Base-by-base conservation (phyloP, 2,329 filamentous ascomycete species). In the Colletotrichum magnum region DNA sequence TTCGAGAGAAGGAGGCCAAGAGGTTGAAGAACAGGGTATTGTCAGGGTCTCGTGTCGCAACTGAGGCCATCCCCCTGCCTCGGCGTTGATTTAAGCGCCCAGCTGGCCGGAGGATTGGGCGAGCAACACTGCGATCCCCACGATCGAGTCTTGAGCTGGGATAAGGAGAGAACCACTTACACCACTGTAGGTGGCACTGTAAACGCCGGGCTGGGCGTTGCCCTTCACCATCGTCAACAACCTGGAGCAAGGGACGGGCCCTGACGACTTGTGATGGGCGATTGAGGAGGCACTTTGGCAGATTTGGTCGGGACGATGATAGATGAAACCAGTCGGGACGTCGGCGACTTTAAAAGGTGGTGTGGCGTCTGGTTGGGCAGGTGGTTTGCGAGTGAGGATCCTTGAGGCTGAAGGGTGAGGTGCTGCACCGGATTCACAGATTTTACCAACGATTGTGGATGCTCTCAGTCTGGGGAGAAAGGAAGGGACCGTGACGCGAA, bases 161-260 rank as follows among this genome's bases (percentile, higher is more conserved):
- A 56, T 32, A 36, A 26, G 64, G 58, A 63, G 24, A 58, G 36
- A 32, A 64, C 51, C 73, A 85, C 88, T 81, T 82, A 92, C 90
- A 79, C 90, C 89, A 79, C 89, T 92, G 77, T 92, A 92, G 21
- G 90, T 92, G 72, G 89, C 90, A 79, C 88, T 90, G 81, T 91
- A 92, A 69, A 92, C 86, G 76, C 88, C 87, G 28, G 84, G 72
- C 74, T 66, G 74, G 52, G 77, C 75, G 72, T 72, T 76, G 73
- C 76, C 80, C 77, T 87, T 87, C 71, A 83, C 84, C 86, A 88
- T 88, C 56, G 57, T 71, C 60, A 43, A 24, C 62, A 51, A 45
- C 56, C 48, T 54, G 68, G 48, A 61, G 64, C 52, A 60, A 71
- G 69, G 71, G 69, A 63, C 62, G 47, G 60, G 53, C 61, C 60